phyloP scores from a whole-genome alignment of 495 filamentous ascomycete genomes.

The Aspergillus carlsbadensis region DNA sequence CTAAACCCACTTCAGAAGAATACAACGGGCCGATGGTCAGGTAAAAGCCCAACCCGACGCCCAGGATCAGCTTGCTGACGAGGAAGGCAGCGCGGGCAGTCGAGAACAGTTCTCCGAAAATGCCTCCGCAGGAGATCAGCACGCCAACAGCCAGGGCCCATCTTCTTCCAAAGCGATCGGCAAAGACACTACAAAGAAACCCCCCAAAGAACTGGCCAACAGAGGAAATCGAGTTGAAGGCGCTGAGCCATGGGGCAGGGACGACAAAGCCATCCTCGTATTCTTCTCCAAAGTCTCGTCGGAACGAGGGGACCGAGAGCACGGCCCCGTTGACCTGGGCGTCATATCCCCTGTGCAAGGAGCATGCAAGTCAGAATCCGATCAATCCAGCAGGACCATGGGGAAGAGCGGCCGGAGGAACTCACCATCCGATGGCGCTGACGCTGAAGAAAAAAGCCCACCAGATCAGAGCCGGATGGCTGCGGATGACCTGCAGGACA shows the following conservation, averaged over 20 bases:
- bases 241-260: slow-evolving; percentile 35
- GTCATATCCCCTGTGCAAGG: slow-evolving; percentile 31
- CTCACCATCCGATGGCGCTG: slow-evolving; percentile 17
- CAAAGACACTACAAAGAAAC: slow-evolving; percentile 29
- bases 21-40: slow-evolving; percentile 33
- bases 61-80: slow-evolving; percentile 32
- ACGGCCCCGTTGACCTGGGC: slow-evolving; percentile 39
- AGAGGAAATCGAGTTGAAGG: slow-evolving; percentile 31
- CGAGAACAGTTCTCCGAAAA: no score
- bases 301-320: slow-evolving; percentile 34
- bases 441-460: slow-evolving; percentile 2
- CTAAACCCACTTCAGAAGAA: slow-evolving; percentile 24
- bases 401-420: not conserved
- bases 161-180: not conserved
- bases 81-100: not conserved
- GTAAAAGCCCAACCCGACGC: slow-evolving; percentile 33
- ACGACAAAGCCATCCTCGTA: slow-evolving; percentile 29
- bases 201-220: slow-evolving; percentile 35
- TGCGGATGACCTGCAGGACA: not conserved
- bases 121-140: no score
- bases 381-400: not conserved
- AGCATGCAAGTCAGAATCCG: not conserved
- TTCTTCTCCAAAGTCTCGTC: slow-evolving; percentile 34
- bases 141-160: no score
- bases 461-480: not conserved